Percentiles rank a stretch among this genome's conserved stretches.
Evolutionary conservation across 2,329 filamentous ascomycete genomes (phyloP).

Genomic region (Hypocreales sp.): DNA sequence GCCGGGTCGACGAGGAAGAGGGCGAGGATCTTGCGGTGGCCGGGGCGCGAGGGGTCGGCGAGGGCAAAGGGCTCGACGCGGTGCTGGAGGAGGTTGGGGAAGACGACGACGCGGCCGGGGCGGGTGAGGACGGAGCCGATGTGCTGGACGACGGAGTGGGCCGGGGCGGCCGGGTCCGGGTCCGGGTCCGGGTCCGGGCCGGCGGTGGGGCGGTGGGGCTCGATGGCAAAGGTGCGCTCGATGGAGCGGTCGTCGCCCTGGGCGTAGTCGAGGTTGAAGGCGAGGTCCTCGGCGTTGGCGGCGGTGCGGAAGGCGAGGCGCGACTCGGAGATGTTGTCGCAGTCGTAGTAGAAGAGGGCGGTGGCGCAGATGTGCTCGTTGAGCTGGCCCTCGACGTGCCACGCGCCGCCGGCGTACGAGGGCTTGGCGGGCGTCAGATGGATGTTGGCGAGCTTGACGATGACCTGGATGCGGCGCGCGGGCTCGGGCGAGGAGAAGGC

Average conservation of each 20-base stretch:
- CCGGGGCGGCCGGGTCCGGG: too few species aligned
- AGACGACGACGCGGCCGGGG: constrained; percentile 33
- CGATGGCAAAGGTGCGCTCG: constrained; percentile 18
- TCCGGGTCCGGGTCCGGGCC: too few species aligned
- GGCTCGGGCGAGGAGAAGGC: too few species aligned
- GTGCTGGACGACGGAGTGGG: constrained; percentile 11
- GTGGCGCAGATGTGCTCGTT: constrained; percentile 52
- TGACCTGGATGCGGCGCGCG: constrained; percentile 35
- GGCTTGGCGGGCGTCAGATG: constrained; percentile 44
- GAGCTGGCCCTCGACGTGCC: constrained; percentile 37
- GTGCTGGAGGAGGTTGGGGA: constrained; percentile 39
- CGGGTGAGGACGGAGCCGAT: constrained; percentile 31
- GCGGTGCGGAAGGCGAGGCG: constrained; percentile 32
- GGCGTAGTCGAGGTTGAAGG: constrained; percentile 10
- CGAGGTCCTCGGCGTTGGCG: constrained; percentile 15
- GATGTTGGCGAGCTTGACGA: constrained; percentile 48
- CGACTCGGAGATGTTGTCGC: constrained; percentile 40
- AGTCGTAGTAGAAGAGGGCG: constrained; percentile 46
- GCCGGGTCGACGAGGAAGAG: constrained; percentile 46
- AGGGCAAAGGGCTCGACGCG: constrained; percentile 35
- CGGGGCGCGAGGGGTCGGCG: constrained; percentile 31
- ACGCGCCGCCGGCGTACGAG: constrained; percentile 32
- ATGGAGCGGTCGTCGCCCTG: constrained; percentile 19
- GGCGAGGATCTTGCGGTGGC: constrained; percentile 44
- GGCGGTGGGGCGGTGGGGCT: too few species aligned